Base-by-base conservation (phyloP, 345 rosid species). In the Syzygium aromaticum region DNA sequence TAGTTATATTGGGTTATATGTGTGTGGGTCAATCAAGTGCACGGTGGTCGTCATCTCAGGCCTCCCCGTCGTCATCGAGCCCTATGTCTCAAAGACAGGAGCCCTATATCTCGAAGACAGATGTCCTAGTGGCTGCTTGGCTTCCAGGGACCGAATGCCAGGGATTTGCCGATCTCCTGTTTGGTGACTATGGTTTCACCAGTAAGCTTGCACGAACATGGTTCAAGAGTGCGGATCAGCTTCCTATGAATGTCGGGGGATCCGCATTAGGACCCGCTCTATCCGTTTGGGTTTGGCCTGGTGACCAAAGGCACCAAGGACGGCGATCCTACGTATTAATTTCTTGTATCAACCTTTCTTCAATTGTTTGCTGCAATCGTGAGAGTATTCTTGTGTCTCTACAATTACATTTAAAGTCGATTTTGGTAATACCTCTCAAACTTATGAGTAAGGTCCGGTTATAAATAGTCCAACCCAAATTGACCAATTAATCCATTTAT, bases 61-160 rank as follows among this genome's bases (percentile, higher is more conserved):
- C 23, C 93, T 95, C 11, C 97, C 96, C 0, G 88, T 94, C 1
- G 93, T 93, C 54, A 90, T 95, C 19, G 89, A 93, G 89, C 97
- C 97, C 11, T 91, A 94, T 51, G 86, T 95, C 43, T 40, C 43
- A 6, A 40, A 40, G 43, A 40, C 43, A 40, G 43, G 43, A 40
- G 43, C 43, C 43, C 46, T 40, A 40, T 40, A 6, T 40, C 33
- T 83, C 86, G 22, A 83, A 86, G 13, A 90, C 93, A 2, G 94
- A 93, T 63, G 97, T 95, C 28, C 91, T 95, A 7, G 93, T 95
- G 12, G 97, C 97, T 5, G 97, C 96, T 6, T 95, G 97, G 97
- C 94, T 95, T n/a, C 97, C 97, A 0, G 96, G 97, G 56, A 91
- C 94, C 0, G 96, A 95, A 87, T 95, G 97, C 46, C 46, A 92